phyloP scores from a whole-genome alignment of 1,284 basidiomycete species.

The Fomitopsis palustris region DNA sequence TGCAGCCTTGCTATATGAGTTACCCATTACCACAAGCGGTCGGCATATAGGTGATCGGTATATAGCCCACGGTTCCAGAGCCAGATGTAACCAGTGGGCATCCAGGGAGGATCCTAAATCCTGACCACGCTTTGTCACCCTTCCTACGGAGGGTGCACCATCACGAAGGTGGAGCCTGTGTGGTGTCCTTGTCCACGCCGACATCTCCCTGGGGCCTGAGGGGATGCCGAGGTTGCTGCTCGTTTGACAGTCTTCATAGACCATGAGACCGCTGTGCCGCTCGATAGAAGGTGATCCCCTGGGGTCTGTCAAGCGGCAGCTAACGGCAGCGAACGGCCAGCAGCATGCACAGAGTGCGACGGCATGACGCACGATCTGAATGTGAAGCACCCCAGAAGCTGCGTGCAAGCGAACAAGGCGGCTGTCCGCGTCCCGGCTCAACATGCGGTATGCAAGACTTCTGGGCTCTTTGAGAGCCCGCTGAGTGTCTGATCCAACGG shows the following conservation, averaged over 20 bases:
- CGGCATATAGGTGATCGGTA: neutral
- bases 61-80: no score
- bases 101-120: neutral
- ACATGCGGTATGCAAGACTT: neutral
- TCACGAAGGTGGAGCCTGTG: neutral
- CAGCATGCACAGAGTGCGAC: neutral
- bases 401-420: neutral
- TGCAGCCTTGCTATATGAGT: neutral
- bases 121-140: neutral
- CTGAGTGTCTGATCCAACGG: neutral
- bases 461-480: neutral
- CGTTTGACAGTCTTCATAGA: neutral
- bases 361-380: neutral
- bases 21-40: constrained; percentile 1
- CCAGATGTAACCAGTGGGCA: neutral
- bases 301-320: neutral
- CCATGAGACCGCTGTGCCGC: neutral
- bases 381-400: neutral
- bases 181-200: neutral
- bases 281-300: neutral
- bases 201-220: neutral
- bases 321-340: neutral
- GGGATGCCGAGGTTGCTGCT: neutral
- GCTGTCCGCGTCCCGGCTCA: neutral
- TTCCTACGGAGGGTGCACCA: neutral